Base-by-base conservation (phyloP, 441 rosid genomes). In the Flueggea neowawraea region DNA sequence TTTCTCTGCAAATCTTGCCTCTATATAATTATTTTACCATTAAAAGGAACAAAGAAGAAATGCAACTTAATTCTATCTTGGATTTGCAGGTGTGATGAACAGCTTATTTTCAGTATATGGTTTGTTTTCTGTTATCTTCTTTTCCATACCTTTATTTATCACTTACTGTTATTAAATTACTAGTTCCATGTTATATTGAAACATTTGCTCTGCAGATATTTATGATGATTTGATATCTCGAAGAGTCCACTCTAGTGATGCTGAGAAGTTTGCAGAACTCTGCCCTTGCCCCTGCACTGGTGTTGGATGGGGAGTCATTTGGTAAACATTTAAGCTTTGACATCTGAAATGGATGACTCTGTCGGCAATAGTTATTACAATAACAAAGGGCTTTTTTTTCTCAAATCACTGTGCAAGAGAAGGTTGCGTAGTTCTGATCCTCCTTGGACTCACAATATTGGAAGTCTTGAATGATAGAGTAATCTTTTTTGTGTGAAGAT, bases 181-280 rank as follows among this genome's bases (percentile, higher is more conserved):
- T 22, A 22, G 28, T 22, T 22, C 28, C 28, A 22, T 22, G 2
- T 22, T 22, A 22, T 22, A 22, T 22, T 22, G 12, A 43, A 43
- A 43, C 8, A 43, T 6, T 43, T 11, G 16, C 33, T 4, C 41
- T 72, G 60, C 74, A 89, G 96, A 92, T 69, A 92, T 92, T 22
- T 92, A 92, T 43, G 98, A 92, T 66, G 98, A 92, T 75, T 65
- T 89, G 56, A 89, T 89, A 80, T 92, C 98, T 22, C 87, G 95
- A 71, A 84, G 96, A 73, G 87, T 87, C 56, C 39, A 87, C 69
- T 81, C 96, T 10, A 87, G 98, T 0, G 98, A 92, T 70, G 98
- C 98, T 63, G 98, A 92, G 85, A 92, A 92, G 80, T 92, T 91
- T 74, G 98, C 98, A 31, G 98, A 89, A 83, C 77, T 82, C 54